phyloP scores from a whole-genome alignment of 2,329 filamentous ascomycete genomes.

The Penicillium sp. region DNA sequence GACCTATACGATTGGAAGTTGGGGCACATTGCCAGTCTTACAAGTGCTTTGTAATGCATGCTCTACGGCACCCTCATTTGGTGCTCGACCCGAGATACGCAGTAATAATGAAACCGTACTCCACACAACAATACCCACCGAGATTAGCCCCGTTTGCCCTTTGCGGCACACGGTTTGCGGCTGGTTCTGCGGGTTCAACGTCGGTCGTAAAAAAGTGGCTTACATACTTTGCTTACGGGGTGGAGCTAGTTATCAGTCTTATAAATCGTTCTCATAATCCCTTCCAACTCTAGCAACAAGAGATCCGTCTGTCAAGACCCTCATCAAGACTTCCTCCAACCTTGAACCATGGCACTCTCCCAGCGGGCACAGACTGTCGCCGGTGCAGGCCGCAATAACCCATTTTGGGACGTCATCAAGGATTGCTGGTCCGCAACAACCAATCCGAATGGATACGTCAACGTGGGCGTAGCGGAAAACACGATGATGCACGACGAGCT shows the following conservation, averaged over 20 bases:
- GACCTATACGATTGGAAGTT: no score
- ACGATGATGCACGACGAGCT: slow-evolving; percentile 50
- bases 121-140: no score
- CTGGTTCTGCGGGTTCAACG: no score
- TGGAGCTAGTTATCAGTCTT: no score
- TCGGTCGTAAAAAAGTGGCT: neutral
- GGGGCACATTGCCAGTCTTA: no score
- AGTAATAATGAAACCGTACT: no score
- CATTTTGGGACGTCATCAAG: slow-evolving; percentile 46
- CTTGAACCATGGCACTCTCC: slow-evolving; percentile 14
- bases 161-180: no score
- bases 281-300: neutral
- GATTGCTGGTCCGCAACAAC: slow-evolving; percentile 42
- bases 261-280: neutral
- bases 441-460: slow-evolving; percentile 45
- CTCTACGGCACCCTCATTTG: no score
- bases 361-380: slow-evolving; percentile 16
- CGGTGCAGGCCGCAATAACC: slow-evolving; percentile 10
- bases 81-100: no score
- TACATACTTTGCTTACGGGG: no score
- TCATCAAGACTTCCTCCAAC: neutral
- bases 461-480: slow-evolving; percentile 54
- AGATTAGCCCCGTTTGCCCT: no score
- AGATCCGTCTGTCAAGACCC: neutral
- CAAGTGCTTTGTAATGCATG: no score